Evolutionary conservation across 176 grass and related monocot genomes (phyloP), one percentile per base, ranked within the genome.

Genomic region (Oryza nivara): DNA sequence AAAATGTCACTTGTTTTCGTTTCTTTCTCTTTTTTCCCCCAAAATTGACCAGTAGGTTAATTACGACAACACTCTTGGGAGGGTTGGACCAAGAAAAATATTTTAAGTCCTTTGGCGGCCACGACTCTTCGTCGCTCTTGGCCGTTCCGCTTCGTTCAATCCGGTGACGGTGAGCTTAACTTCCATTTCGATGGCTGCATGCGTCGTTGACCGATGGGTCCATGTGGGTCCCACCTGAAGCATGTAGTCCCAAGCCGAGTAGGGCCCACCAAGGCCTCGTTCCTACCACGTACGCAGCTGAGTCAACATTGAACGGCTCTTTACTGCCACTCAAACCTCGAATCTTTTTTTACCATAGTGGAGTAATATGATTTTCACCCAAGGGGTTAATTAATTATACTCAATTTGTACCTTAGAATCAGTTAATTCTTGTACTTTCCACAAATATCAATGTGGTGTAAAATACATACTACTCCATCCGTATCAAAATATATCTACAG

Each of bases 111-210:
- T 72, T 72, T 6, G 44, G 44, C 52, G 68, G 32, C 49, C 11
- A 17, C 0, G 19, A 47, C 26, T 25, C 26, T 67, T 49, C 0
- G 11, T 17, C 6, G 15, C 52, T 56, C 76, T 73, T 51, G 68
- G 5, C 58, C 72, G 11, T 68, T 72, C 52, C 67, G 45, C 54
- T 58, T 58, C 54, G 54, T 58, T 58, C 54, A n/a, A 7, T 49
- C 47, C 47, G 47, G 44, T 28, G 28, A 28, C 28, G 26, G 26
- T 74, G 70, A 48, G 43, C 43, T n/a, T n/a, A 48, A 30, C 8
- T 78, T 83, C 81, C 49, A 68, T 30, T 22, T 83, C 36, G 86
- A 83, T 83, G 80, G 80, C 66, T 65, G 17, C n/a, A 58, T 7
- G 16, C 52, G n/a, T 78, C 41, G 17, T 77, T 88, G 86, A 83